These are phyloP conservation scores for Pythium aquatile DNA, from an alignment of 352 stramenopile species.

Conservation along the genomic window DNA sequence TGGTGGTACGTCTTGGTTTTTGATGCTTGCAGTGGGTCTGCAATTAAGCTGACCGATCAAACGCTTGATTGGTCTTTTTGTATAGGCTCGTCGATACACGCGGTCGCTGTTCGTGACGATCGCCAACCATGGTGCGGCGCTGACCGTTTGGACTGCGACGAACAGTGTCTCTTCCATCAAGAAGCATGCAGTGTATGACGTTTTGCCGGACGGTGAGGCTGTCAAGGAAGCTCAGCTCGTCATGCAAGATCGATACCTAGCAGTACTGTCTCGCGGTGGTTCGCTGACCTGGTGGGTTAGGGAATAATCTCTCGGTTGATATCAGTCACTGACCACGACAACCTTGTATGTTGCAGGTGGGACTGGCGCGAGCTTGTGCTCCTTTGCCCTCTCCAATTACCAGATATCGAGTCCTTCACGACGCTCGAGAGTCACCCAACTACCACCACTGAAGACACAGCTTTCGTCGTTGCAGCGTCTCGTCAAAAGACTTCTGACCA, in stretches of 20 bases:
- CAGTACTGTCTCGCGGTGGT: constrained; percentile 16
- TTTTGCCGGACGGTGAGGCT: constrained; percentile 11
- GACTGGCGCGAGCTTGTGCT: constrained; percentile 26
- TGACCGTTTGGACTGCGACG: constrained; percentile 25
- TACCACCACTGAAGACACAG: not conserved
- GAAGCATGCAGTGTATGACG: constrained; percentile 2
- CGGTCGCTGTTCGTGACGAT: constrained; percentile 27
- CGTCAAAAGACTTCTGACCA: not conserved
- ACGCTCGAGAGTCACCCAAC: not conserved
- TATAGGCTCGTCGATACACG: constrained; percentile 23
- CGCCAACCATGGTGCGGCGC: constrained; percentile 23
- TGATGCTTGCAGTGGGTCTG: no score
- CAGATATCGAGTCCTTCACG: constrained; percentile 5
- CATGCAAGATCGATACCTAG: constrained; percentile 19
- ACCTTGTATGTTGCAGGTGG: constrained; percentile 17
- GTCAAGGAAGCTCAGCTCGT: constrained; percentile 11
- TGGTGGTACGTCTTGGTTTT: constrained; percentile 20
- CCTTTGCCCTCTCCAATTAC: constrained; percentile 3
- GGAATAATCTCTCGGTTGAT: constrained; percentile 1
- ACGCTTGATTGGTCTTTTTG: not conserved
- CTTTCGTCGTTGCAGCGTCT: not conserved
- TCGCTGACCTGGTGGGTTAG: constrained; percentile 18
- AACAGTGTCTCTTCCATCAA: constrained; percentile 11
- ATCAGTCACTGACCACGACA: not conserved
- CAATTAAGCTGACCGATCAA: not conserved